phyloP scores from a whole-genome alignment of 331 rosid genomes.

The Stylosanthes scabra region DNA sequence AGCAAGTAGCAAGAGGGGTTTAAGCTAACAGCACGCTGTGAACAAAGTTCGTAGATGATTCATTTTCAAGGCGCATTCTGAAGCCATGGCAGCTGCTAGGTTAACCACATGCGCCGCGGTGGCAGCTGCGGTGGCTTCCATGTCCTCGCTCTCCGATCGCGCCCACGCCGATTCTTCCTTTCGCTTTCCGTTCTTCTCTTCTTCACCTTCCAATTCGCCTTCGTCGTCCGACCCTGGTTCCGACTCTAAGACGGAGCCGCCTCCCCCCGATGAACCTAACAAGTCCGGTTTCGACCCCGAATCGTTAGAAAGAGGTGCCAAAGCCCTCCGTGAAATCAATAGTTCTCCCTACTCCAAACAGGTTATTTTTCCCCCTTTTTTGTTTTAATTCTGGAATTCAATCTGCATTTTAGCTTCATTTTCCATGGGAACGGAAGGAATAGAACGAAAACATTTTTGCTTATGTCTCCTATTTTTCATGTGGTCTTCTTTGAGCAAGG shows the following conservation, averaged over 20 bases:
- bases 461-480: neutral
- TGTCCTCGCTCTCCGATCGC: slow-evolving; percentile 57
- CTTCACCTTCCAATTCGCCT: slow-evolving; percentile 52
- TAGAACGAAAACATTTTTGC: neutral
- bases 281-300: slow-evolving; percentile 88
- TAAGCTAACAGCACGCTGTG: slow-evolving; percentile 38
- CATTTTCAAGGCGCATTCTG: slow-evolving; percentile 31
- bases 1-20: slow-evolving; percentile 40
- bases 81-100: slow-evolving; percentile 68
- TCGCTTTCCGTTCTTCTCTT: slow-evolving; percentile 65
- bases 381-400: neutral
- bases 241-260: slow-evolving; percentile 54
- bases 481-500: too few relatives aligned
- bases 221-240: slow-evolving; percentile 50
- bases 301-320: slow-evolving; percentile 87
- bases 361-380: slow-evolving; percentile 46
- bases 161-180: slow-evolving; percentile 70
- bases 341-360: slow-evolving; percentile 64
- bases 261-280: slow-evolving; percentile 66
- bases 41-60: slow-evolving; percentile 12
- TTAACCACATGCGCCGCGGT: slow-evolving; percentile 67
- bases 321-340: slow-evolving; percentile 88
- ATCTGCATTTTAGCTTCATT: neutral
- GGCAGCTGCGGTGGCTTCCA: slow-evolving; percentile 69
- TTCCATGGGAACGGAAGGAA: slow-evolving; percentile 8